Base-by-base conservation (phyloP, 2,329 filamentous ascomycete genomes). In the Alternaria conjuncta region DNA sequence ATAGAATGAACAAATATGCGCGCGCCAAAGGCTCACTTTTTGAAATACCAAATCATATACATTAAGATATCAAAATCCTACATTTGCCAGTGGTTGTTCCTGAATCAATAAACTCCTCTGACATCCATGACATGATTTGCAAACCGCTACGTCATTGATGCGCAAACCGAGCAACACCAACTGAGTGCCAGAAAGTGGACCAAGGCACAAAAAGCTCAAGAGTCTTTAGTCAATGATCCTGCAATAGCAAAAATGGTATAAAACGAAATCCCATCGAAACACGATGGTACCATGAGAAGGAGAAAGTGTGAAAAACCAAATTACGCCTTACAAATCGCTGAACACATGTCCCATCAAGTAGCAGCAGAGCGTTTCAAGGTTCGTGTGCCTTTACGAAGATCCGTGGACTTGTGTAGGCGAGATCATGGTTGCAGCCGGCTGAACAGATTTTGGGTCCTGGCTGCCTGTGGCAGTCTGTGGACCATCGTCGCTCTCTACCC, bases 401-500 rank as follows among this genome's bases (percentile, higher is more conserved):
- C 44, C 43, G 55, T 57, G 45, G 20, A 21, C 28, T 46, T 47
- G 43, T 23, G 54, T 44, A 44, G 61, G 51, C 51, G 60, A 46
- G 12, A 54, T n/a, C 21, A 51, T 32, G 15, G 60, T 36, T 25
- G 45, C 54, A 41, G 47, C 28, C 36, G 57, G 47, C 60, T 45
- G 47, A 20, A 23, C 32, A n/a, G 58, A 32, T 11, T 57, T 61
- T 9, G 54, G 10, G 36, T 60, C 58, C 18, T 66, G 60, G 18
- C 23, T 53, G 36, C 55, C 60, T 30, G 45, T 23, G 7, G 23
- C 25, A 9, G 64, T 61, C 23, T 71, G 60, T 28, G 65, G 60
- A 6, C 76, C 72, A 47, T 78, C 74, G 15, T 78, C 75, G 13
- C 74, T 53, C 51, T 77, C 71, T 63, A 78, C 73, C 8, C 72